Evolutionary conservation across 768 basidiomycete genomes (phyloP), one percentile per base, ranked within the genome.

Genomic region (Boletus fagicola): DNA sequence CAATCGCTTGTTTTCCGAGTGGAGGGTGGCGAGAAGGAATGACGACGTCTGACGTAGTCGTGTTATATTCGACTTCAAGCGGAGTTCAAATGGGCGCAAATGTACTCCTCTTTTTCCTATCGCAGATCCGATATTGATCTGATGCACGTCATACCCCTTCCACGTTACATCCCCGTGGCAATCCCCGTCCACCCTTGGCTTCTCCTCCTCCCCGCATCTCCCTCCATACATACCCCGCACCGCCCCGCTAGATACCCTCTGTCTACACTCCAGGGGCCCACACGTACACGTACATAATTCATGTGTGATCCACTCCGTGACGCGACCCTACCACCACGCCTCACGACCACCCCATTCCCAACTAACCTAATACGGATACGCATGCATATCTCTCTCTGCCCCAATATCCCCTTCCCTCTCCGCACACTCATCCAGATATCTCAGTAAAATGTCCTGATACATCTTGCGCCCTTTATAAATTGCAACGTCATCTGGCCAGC

Each of bases 401-500:
- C 44, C 58, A 20, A 24, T 52, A 13, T 43, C 43, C 3, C 57
- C 67, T 24, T 70, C 61, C 42, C 40, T 48, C 43, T 46, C 58
- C 1, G 58, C 68, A 42, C 52, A 33, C 35, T 53, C 68, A 24
- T 72, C 62, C 53, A 72, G 5, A 31, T 68, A 68, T 3, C 53
- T 35, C 46, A 68, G 6, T 2, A 69, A 36, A 3, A 59, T 26
- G 0, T 62, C 62, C 33, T 53, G 40, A 35, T 71, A 65, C 70
- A 70, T 69, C 43, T 62, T 59, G 20, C 68, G 59, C 35, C 68
- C 65, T 30, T 68, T 68, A 51, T 72, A 72, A 10, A 53, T 22
- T 2, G 48, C 78, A 12, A 90, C 83, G 59, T 86, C 85, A 20
- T 75, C 76, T 7, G 84, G 82, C 86, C 88, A 90, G 60, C 82